These are phyloP conservation scores for Solanum stenotomum DNA, from an alignment of 257 asterid species.

Conservation along the genomic window DNA sequence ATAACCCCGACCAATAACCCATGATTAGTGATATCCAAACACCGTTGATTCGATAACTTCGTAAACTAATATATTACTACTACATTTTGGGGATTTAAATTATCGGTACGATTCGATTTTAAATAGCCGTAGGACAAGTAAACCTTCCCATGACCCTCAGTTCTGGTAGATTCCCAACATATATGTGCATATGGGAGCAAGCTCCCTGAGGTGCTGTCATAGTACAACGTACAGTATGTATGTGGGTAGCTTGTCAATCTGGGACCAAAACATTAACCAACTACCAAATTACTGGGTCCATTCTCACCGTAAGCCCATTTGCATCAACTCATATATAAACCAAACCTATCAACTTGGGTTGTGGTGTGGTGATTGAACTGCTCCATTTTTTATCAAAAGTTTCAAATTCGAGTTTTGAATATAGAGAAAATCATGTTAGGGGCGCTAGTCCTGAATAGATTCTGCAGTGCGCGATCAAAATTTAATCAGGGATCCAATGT, in stretches of 20 bases:
- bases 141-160: background rate
- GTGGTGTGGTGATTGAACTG: background rate
- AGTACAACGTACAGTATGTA: background rate
- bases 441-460: too few species aligned
- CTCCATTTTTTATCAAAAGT: too few species aligned
- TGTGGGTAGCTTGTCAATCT: background rate
- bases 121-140: background rate
- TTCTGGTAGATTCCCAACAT: background rate
- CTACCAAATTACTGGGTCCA: background rate
- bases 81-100: background rate
- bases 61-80: background rate
- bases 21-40: background rate
- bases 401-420: too few species aligned
- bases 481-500: fast-evolving
- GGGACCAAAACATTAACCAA: background rate
- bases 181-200: background rate
- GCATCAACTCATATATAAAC: background rate
- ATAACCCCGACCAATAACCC: background rate
- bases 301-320: background rate
- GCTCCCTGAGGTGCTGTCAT: background rate
- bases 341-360: background rate
- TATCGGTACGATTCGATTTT: background rate
- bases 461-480: too few species aligned
- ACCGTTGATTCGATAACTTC: background rate
- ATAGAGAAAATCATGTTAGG: too few species aligned